Evolutionary conservation across 345 rosid species (phyloP).

Genomic region (thale cress (Arabidopsis thaliana)): DNA sequence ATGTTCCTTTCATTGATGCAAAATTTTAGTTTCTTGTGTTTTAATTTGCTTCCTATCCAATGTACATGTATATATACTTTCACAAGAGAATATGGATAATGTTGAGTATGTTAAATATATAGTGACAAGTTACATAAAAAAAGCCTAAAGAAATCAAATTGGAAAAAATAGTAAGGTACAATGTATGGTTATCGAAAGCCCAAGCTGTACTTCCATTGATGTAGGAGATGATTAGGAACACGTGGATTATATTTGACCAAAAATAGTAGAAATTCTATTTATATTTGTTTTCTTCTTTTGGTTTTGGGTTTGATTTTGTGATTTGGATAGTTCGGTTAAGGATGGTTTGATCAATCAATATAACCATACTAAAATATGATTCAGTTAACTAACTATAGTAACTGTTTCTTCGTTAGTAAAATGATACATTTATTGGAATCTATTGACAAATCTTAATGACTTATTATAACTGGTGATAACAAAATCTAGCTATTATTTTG

Average conservation of each 20-base stretch:
- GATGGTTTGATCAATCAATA: neutral
- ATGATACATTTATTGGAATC: neutral
- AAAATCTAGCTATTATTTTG: neutral
- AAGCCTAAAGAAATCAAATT: conserved; percentile 14
- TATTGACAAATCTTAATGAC: conserved; percentile 6
- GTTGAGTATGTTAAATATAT: conserved; percentile 32
- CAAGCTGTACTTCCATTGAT: conserved; percentile 48
- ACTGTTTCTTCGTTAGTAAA: neutral
- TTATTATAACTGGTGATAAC: neutral
- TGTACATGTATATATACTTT: conserved; percentile 10
- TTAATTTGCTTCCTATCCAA: conserved; percentile 41
- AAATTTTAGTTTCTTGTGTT: conserved; percentile 27
- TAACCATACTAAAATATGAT: neutral
- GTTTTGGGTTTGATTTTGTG: conserved; percentile 9
- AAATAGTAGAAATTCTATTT: neutral
- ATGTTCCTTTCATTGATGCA: conserved; percentile 39
- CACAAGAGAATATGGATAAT: conserved; percentile 26
- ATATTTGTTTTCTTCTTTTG: neutral
- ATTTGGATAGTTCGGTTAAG: neutral
- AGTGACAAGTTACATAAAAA: conserved; percentile 29
- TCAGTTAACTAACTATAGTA: neutral
- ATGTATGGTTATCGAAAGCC: conserved; percentile 37
- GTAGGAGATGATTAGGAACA: conserved; percentile 44
- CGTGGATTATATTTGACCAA: conserved; percentile 26
- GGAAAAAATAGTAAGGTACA: conserved; percentile 42